A percentile compares a stretch with the other conserved stretches of the same genome.
These are phyloP conservation scores for Chytriomyces confervae DNA, from an alignment of 192 early-diverging fungal genomes.

Conservation along the genomic window DNA sequence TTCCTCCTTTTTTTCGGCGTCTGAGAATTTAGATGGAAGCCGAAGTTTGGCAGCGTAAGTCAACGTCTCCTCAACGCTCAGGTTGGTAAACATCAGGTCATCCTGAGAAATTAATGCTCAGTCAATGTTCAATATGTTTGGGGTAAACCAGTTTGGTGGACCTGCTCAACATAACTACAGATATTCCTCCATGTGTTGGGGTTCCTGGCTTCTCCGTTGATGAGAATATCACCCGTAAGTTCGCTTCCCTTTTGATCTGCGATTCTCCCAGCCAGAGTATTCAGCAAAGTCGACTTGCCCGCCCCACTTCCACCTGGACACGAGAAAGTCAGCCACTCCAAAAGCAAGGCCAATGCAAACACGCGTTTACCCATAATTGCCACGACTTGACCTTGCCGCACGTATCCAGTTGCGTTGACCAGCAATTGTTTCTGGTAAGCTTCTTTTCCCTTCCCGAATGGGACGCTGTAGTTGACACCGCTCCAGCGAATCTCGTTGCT, in stretches of 20 bases:
- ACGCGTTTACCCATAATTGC: slow-evolving; percentile 47
- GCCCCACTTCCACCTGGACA: slow-evolving; percentile 42
- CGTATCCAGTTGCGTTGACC: slow-evolving; percentile 25
- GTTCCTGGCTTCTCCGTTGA: slow-evolving; percentile 34
- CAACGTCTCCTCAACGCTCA: slow-evolving; percentile 73
- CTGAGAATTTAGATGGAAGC: slow-evolving; percentile 54
- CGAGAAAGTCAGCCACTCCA: neutral
- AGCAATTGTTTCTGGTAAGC: slow-evolving; percentile 15
- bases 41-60: slow-evolving; percentile 71
- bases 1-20: slow-evolving; percentile 49
- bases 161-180: slow-evolving; percentile 50
- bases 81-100: slow-evolving; percentile 43
- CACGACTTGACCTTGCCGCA: slow-evolving; percentile 46
- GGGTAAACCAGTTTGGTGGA: neutral
- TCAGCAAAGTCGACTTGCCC: slow-evolving; percentile 52
- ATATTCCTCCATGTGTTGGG: slow-evolving; percentile 28
- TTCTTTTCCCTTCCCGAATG: slow-evolving; percentile 29
- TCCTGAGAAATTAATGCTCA: slow-evolving; percentile 4
- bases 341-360: neutral
- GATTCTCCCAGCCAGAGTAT: slow-evolving; percentile 41
- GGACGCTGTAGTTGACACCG: slow-evolving; percentile 16
- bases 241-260: slow-evolving; percentile 33
- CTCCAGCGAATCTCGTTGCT: slow-evolving; percentile 34
- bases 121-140: neutral
- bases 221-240: slow-evolving; percentile 34